Percentiles rank a stretch among this genome's conserved stretches.
Conservation (phyloP, 1,139 yeast genomes). For the Spathaspora sp. region DNA sequence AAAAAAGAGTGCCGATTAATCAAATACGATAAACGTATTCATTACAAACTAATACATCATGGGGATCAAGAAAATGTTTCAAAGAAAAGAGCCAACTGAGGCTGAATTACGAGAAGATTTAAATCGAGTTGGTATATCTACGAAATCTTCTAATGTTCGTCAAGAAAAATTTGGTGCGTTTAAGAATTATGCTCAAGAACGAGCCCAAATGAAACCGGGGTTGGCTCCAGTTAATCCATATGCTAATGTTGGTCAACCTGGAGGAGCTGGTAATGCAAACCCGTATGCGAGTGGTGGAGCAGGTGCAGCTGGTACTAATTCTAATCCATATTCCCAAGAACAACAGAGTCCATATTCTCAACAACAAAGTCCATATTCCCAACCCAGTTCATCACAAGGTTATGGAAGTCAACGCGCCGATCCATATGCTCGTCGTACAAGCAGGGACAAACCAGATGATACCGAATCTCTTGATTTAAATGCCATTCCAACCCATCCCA, state of each 20-base stretch:
- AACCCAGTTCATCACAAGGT: constrained; percentile 2
- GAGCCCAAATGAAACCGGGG: constrained; percentile 39
- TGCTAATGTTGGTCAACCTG: constrained; percentile 26
- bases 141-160: constrained; percentile 35
- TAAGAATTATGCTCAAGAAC: constrained; percentile 56
- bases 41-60: constrained; percentile 17
- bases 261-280: constrained; percentile 17
- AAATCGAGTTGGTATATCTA: constrained; percentile 52
- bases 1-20: neutral
- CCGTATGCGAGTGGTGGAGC: constrained; percentile 25
- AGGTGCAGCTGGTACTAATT: constrained; percentile 15
- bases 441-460: constrained; percentile 16
- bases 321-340: constrained; percentile 9
- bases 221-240: constrained; percentile 48
- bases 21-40: neutral
- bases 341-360: constrained; percentile 2
- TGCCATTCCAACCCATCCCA: constrained; percentile 38
- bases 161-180: constrained; percentile 68
- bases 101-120: constrained; percentile 53
- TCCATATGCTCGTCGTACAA: constrained; percentile 11
- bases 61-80: constrained; percentile 57
- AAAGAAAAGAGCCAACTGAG: constrained; percentile 61
- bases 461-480: constrained; percentile 44
- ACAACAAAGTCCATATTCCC: neutral
- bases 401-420: constrained; percentile 3